Percentiles rank a stretch among this genome's conserved stretches.
phyloP scores from a whole-genome alignment of 345 rosid species.

The Trapa incisa region DNA sequence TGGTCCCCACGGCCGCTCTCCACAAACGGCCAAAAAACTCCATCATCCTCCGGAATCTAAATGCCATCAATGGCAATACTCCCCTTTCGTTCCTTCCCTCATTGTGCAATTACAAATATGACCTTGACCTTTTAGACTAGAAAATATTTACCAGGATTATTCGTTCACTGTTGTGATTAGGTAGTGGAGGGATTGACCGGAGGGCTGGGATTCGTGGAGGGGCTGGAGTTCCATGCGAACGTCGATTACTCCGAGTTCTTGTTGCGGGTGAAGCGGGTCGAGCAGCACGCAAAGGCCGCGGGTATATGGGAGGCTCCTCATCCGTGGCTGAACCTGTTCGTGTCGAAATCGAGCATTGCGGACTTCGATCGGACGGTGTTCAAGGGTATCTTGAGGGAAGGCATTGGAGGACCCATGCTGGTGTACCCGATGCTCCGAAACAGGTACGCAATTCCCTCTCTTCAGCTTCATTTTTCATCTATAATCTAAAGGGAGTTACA shows the following conservation, averaged over 20 bases:
- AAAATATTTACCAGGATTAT: no score
- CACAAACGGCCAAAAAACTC: slow-evolving; percentile 32
- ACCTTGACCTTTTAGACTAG: background rate
- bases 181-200: slow-evolving; percentile 35
- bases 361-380: slow-evolving; percentile 63
- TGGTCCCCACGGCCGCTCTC: slow-evolving; percentile 34
- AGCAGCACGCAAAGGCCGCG: slow-evolving; percentile 40
- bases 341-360: slow-evolving; percentile 44
- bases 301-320: slow-evolving; percentile 86
- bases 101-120: background rate
- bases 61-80: slow-evolving; percentile 9
- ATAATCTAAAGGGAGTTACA: background rate
- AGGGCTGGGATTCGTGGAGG: slow-evolving; percentile 34
- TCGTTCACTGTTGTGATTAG: slow-evolving; percentile 13
- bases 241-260: slow-evolving; percentile 57
- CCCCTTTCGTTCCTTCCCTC: slow-evolving; percentile 6
- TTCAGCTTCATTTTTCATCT: background rate
- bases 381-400: slow-evolving; percentile 44
- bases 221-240: slow-evolving; percentile 48
- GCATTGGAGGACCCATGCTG: slow-evolving; percentile 84
- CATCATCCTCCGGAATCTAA: slow-evolving; percentile 35
- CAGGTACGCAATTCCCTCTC: slow-evolving; percentile 38
- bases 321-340: slow-evolving; percentile 88
- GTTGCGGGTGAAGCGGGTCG: slow-evolving; percentile 53
- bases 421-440: slow-evolving; percentile 72